Evolutionary conservation across 2,329 filamentous ascomycete genomes (phyloP).

Genomic region (Rhytidhysteron rufulum): DNA sequence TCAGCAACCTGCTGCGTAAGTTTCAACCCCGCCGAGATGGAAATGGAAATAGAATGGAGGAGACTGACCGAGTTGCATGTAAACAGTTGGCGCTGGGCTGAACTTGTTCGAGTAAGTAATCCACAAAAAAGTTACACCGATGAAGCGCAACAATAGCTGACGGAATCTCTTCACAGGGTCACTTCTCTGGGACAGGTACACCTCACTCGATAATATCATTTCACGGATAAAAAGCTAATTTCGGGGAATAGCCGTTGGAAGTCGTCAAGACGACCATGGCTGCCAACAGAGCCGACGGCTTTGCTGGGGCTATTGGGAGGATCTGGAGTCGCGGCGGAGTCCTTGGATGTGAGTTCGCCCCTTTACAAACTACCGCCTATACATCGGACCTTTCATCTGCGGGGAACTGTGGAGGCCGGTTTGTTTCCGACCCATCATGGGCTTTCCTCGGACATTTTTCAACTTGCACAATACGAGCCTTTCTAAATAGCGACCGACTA

Average conservation of each 20-base stretch:
- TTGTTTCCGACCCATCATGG: background rate
- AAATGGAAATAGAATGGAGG: background rate
- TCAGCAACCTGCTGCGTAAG: constrained; percentile 88
- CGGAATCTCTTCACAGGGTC: constrained; percentile 44
- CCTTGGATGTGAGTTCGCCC: constrained; percentile 74
- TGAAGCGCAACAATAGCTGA: constrained; percentile 11
- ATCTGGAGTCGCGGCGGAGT: constrained; percentile 94
- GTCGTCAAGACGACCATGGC: constrained; percentile 99
- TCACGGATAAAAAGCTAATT: constrained; percentile 41
- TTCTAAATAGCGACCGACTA: no score
- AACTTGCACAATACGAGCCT: no score
- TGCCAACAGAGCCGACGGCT: constrained; percentile 86
- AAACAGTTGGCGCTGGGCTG: constrained; percentile 74
- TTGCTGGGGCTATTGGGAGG: constrained; percentile 73
- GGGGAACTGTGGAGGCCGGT: background rate
- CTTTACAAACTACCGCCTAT: constrained; percentile 2
- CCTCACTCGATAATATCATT: background rate
- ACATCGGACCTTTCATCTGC: background rate
- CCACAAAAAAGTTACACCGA: background rate
- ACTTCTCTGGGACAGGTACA: constrained; percentile 64
- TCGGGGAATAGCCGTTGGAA: constrained; percentile 76
- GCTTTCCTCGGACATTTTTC: constrained; percentile 1
- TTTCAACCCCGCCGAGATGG: constrained; percentile 15
- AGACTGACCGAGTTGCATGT: constrained; percentile 22
- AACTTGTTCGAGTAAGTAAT: constrained; percentile 82